Evolutionary conservation across 257 asterid genomes (phyloP).

Genomic region (Buddleja alternifolia): DNA sequence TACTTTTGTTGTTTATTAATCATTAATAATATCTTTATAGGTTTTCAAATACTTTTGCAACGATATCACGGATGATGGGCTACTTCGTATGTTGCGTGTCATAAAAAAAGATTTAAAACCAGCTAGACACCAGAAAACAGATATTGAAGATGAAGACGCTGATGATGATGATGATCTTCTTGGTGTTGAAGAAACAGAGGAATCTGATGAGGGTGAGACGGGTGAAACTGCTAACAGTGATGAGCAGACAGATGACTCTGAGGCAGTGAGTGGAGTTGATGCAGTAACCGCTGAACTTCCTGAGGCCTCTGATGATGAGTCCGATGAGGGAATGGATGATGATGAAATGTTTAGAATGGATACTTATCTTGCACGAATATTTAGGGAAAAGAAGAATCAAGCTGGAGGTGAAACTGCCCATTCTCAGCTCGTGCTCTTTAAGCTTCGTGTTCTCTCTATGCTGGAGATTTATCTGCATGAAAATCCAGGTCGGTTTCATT

Average conservation of each 20-base stretch:
- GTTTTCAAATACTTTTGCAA: conserved; percentile 79
- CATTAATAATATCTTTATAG: conserved; percentile 40
- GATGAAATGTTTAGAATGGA: conserved; percentile 96
- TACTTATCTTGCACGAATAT: conserved; percentile 62
- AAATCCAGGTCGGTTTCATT: conserved; percentile 82
- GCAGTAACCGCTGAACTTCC: conserved; percentile 51
- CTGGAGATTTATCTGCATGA: conserved; percentile 93
- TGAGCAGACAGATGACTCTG: conserved; percentile 81
- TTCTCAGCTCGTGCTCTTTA: conserved; percentile 95
- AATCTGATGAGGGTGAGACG: conserved; percentile 82
- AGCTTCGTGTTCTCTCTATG: conserved; percentile 91
- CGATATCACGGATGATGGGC: conserved; percentile 78
- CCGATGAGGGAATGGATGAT: conserved; percentile 94
- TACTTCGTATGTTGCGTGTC: conserved; percentile 82
- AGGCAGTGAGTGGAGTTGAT: conserved; percentile 59
- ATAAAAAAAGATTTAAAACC: conserved; percentile 90
- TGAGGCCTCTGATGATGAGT: conserved; percentile 76
- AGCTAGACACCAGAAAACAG: conserved; percentile 73
- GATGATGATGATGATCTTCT: conserved; percentile 77
- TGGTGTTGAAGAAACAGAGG: conserved; percentile 85
- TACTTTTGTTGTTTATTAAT: conserved; percentile 10
- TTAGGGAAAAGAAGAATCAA: conserved; percentile 77
- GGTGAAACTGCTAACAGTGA: conserved; percentile 80
- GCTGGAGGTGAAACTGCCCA: conserved; percentile 94
- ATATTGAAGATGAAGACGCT: conserved; percentile 64